Evolutionary conservation across 2,329 filamentous ascomycete genomes (phyloP).

Genomic region (Sporothrix mexicana): DNA sequence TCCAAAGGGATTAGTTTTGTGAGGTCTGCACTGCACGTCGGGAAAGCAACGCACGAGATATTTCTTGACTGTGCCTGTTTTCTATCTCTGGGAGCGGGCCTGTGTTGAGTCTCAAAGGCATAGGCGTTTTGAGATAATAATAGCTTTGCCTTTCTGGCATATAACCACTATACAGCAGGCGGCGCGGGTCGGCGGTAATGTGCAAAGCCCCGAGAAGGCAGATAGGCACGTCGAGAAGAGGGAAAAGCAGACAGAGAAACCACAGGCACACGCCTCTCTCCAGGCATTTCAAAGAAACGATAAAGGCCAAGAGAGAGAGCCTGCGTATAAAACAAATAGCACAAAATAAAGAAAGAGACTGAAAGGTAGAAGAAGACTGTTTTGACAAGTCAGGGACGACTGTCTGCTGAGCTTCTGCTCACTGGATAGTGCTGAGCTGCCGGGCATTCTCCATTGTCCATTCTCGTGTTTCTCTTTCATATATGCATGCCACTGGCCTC

Average conservation of each 20-base stretch:
- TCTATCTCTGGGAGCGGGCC: too few species aligned
- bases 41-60: neutral
- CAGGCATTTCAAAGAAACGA: neutral
- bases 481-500: neutral
- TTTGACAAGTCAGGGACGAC: neutral
- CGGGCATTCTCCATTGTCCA: too few species aligned
- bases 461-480: neutral
- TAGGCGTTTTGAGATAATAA: too few species aligned
- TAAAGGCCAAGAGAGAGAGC: neutral
- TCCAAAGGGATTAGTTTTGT: neutral
- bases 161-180: neutral
- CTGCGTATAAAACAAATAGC: neutral
- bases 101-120: too few species aligned
- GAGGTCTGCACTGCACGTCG: neutral
- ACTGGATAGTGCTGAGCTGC: neutral
- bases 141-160: neutral
- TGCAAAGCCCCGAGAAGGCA: neutral
- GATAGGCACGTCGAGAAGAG: neutral
- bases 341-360: neutral
- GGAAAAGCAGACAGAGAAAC: neutral
- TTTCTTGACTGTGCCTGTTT: too few species aligned
- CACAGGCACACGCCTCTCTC: neutral
- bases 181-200: slow-evolving; percentile 11
- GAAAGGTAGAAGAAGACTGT: neutral
- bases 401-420: neutral